Evolutionary conservation across 2,329 filamentous ascomycete genomes (phyloP), one percentile per base, ranked within the genome.

Genomic region (Fusarium newnesense): DNA sequence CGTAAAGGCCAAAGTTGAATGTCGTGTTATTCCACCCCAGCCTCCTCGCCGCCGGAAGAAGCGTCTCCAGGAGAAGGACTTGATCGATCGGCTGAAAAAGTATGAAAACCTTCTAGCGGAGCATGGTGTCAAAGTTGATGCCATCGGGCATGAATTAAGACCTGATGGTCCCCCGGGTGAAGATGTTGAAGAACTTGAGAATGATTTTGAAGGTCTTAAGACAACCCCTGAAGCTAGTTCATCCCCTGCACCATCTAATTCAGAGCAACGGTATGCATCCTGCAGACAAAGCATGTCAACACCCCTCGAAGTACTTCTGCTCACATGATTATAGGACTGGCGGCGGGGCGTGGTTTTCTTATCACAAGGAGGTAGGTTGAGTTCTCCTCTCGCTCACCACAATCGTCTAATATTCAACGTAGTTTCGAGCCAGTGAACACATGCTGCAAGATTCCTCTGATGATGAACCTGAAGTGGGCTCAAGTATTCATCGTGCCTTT

Each of bases 61-160:
- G 81, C 87, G 90, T 60, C 90, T 93, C 50, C 89, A 91, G 28
- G 93, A 95, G 81, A 88, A 88, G 77, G 91, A 93, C 64, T 84
- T 95, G 44, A 84, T 94, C 59, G 90, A 93, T 11, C 89, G 91
- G n/a, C 84, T 94, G 28, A 88, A 87, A 60, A 87, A 88, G 56
- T 94, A 94, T 75, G 93, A 95, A 81, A 79, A 82, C 11, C 82
- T 95, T 44, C 84, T 95, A 37, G 85, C 86, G 60, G 87, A 92
- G 79, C 86, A 94, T 75, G 88, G 90, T 57, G 88, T 95, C 76
- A 82, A 86, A n/a, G 93, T 94, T 73, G 90, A 94, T 56, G 87
- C 91, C 21, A 86, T 93, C 26, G 88, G 89, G 47, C 82, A 85
- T n/a, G 84, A 88, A 39, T 57, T 81, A 10, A 75, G 73, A 39